Evolutionary conservation across 108 stramenopile species (phyloP).

Genomic region (Phaeodactylum tricornutum): DNA sequence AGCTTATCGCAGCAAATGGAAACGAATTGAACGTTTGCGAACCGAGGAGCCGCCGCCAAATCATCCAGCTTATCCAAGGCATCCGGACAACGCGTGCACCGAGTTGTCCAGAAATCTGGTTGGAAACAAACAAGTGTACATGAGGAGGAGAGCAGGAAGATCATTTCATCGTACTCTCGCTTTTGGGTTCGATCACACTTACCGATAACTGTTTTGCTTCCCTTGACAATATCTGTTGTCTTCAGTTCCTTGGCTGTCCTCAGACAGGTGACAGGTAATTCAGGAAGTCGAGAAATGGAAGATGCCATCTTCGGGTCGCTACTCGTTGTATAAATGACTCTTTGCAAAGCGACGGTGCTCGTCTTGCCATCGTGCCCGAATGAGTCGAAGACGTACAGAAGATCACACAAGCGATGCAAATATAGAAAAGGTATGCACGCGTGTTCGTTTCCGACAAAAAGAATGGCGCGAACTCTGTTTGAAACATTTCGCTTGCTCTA

Average conservation of each 20-base stretch:
- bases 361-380: too few species aligned
- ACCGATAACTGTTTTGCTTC: conserved; percentile 71
- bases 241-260: conserved; percentile 3
- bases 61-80: conserved; percentile 63
- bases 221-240: conserved; percentile 31
- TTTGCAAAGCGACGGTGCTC: too few species aligned
- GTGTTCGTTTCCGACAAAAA: too few species aligned
- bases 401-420: too few species aligned
- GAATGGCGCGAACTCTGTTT: too few species aligned
- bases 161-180: background rate
- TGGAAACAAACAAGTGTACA: conserved; percentile 2
- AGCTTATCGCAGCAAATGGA: conserved; percentile 77
- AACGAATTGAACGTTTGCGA: conserved; percentile 55
- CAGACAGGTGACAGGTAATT: conserved; percentile 1
- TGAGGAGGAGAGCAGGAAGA: background rate
- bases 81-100: conserved; percentile 72
- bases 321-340: too few species aligned
- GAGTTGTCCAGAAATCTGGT: conserved; percentile 87
- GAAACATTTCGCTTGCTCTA: too few species aligned
- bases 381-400: too few species aligned
- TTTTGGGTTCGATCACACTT: conserved; percentile 10
- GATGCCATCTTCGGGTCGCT: too few species aligned
- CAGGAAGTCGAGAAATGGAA: too few species aligned
- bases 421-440: too few species aligned
- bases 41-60: conserved; percentile 41